Percentiles rank a stretch among this genome's conserved stretches.
phyloP scores from a whole-genome alignment of 352 stramenopile species.

The Pythium monospermum region DNA sequence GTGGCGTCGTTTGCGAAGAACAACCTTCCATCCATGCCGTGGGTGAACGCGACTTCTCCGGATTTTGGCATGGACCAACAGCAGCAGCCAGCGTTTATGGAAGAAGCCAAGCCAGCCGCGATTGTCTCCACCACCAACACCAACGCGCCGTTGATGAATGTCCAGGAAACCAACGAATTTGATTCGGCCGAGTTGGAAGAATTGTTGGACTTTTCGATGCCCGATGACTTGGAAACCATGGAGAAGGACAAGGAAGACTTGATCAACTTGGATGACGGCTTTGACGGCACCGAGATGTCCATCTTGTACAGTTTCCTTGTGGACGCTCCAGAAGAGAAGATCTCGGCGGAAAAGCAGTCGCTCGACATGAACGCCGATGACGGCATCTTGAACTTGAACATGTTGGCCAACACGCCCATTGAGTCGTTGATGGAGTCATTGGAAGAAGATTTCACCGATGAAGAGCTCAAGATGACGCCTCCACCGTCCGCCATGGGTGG shows the following conservation, averaged over 20 bases:
- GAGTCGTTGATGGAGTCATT: slow-evolving; percentile 71
- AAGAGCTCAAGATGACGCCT: slow-evolving; percentile 62
- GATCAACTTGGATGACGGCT: slow-evolving; percentile 74
- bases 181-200: slow-evolving; percentile 69
- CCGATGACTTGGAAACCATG: slow-evolving; percentile 40
- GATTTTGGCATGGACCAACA: slow-evolving; percentile 39
- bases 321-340: slow-evolving; percentile 65
- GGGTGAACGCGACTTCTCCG: slow-evolving; percentile 27
- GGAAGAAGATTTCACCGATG: slow-evolving; percentile 62
- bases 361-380: slow-evolving; percentile 46
- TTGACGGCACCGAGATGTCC: slow-evolving; percentile 83
- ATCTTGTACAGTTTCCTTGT: slow-evolving; percentile 86
- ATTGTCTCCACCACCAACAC: too few relatives aligned
- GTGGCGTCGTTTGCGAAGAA: slow-evolving; percentile 61
- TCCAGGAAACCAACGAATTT: slow-evolving; percentile 33
- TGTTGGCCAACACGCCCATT: slow-evolving; percentile 55
- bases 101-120: slow-evolving; percentile 38
- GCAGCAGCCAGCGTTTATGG: slow-evolving; percentile 33
- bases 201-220: slow-evolving; percentile 72
- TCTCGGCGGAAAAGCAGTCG: slow-evolving; percentile 31
- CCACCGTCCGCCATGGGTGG: slow-evolving; percentile 12
- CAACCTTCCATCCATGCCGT: slow-evolving; percentile 50
- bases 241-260: slow-evolving; percentile 73
- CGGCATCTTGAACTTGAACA: slow-evolving; percentile 75
- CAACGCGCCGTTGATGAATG: not conserved